These are phyloP conservation scores for Cladorrhinum sp. DNA, from an alignment of 2,329 filamentous ascomycete species.

Conservation along the genomic window DNA sequence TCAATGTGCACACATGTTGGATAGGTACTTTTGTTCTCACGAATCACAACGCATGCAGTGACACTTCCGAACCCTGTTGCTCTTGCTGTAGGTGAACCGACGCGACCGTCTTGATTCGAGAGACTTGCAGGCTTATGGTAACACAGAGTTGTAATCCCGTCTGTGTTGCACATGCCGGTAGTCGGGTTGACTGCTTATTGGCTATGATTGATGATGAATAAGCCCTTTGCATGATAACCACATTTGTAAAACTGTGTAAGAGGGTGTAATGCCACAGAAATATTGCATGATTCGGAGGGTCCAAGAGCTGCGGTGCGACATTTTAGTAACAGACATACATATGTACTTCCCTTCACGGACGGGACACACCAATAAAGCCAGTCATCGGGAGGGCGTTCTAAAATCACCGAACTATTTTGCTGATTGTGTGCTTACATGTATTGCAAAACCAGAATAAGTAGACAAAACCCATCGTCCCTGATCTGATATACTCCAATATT, in stretches of 20 bases:
- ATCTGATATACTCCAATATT: too few species aligned
- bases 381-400: too few species aligned
- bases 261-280: neutral
- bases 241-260: neutral
- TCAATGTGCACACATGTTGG: neutral
- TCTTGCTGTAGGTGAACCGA: too few species aligned
- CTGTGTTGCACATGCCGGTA: neutral
- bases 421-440: too few species aligned
- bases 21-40: neutral
- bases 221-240: constrained; percentile 1
- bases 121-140: too few species aligned
- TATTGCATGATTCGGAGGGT: constrained; percentile 5
- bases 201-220: neutral
- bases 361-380: too few species aligned
- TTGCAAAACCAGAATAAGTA: too few species aligned
- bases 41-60: neutral
- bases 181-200: neutral
- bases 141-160: neutral
- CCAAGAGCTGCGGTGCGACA: neutral
- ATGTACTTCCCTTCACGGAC: too few species aligned
- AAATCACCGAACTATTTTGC: too few species aligned
- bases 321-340: too few species aligned
- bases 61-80: neutral
- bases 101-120: too few species aligned
- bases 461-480: too few species aligned